phyloP scores from a whole-genome alignment of 306 rosid species.

The Arachis hypogaea region DNA sequence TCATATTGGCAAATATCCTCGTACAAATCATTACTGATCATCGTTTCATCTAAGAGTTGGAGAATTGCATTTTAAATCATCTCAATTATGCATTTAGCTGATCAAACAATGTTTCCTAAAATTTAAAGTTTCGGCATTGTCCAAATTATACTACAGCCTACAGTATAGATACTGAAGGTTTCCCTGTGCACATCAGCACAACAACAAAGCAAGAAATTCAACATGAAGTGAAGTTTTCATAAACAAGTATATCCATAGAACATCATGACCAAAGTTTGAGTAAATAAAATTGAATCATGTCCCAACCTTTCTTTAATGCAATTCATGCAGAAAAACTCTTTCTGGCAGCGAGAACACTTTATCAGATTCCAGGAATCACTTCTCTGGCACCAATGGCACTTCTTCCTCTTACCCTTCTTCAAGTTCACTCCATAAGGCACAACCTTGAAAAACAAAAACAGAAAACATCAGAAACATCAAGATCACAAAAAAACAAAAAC shows the following conservation, averaged over 20 bases:
- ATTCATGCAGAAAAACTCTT: slow-evolving; percentile 77
- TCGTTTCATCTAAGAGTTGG: slow-evolving; percentile 7
- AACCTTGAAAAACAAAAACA: slow-evolving; percentile 42
- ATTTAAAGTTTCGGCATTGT: slow-evolving; percentile 24
- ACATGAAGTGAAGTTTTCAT: slow-evolving; percentile 5
- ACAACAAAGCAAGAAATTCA: slow-evolving; percentile 32
- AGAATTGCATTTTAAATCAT: slow-evolving; percentile 19
- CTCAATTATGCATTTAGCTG: slow-evolving; percentile 16
- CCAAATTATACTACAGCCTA: slow-evolving; percentile 10
- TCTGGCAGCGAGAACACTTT: slow-evolving; percentile 81
- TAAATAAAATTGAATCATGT: slow-evolving; percentile 29
- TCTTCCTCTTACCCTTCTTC: slow-evolving; percentile 68
- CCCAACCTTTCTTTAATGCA: slow-evolving; percentile 85
- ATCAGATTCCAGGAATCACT: slow-evolving; percentile 66
- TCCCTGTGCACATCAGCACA: background rate
- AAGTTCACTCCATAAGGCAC: slow-evolving; percentile 51
- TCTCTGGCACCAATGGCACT: slow-evolving; percentile 87
- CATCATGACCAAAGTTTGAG: slow-evolving; percentile 9
- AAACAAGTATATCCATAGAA: slow-evolving; percentile 17
- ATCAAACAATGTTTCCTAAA: slow-evolving; percentile 30
- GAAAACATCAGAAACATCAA: slow-evolving; percentile 20
- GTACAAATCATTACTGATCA: slow-evolving; percentile 18
- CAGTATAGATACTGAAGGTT: background rate
- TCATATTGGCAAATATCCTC: slow-evolving; percentile 23
- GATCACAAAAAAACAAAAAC: background rate